Evolutionary conservation across 140 eudicot species (phyloP), one percentile per base, ranked within the genome.

Genomic region (Senecio squalidus): DNA sequence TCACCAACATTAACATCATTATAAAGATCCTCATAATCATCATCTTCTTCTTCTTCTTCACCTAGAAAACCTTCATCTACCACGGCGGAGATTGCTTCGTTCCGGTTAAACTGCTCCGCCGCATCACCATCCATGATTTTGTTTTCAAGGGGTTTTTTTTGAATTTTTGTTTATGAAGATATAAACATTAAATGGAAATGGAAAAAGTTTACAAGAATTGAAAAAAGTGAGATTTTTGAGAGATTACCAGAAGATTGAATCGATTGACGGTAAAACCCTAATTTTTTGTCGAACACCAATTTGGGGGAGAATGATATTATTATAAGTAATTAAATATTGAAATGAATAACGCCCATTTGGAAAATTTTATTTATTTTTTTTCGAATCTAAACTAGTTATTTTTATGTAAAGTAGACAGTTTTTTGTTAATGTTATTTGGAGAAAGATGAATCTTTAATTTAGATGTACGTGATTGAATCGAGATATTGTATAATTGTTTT

Each of bases 31-130:
- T 84, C 96, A 21, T 81, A 88, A 47, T 88, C 96, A 43, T 88
- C 96, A n/a, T 88, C 95, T 24, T 84, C 94, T 61, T 88, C 95
- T 24, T 84, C 94, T 61, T 84, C 94, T 59, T 85, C 94, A 7
- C 76, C 85, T 34, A 80, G 63, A 36, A 82, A 85, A 15, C 80
- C 90, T 58, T 82, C 87, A 8, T 85, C 95, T 3, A 76, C 86
- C 2, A 85, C 84, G 43, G 95, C 91, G 18, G 90, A 76, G 46
- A 85, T 84, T 14, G 90, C 96, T 68, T 88, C 94, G 67, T 88
- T 81, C 56, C 79, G 71, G 30, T 83, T 77, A 30, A 86, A 83
- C 48, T 80, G 88, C 6, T 85, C 90, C 60, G 18, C 56, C 6
- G 76, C 61, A 62, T 79, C 84, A 60, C 82, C 82, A 3, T 74